A percentile compares a stretch with the other conserved stretches of the same genome.
phyloP scores from a whole-genome alignment of 1,284 basidiomycete genomes.

The Ustilago curta region DNA sequence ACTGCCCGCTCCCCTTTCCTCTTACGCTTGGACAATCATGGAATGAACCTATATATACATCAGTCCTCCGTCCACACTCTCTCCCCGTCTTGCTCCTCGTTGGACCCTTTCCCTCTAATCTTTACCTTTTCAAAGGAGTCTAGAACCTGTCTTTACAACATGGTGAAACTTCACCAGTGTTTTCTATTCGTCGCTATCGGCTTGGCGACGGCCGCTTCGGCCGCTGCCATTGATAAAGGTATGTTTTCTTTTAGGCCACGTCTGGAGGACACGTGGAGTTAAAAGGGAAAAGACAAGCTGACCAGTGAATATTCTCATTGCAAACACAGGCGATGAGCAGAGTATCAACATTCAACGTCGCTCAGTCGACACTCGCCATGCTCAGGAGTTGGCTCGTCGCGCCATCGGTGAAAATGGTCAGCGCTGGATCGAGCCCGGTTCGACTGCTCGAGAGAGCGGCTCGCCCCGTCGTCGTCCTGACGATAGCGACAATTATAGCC shows the following conservation, averaged over 20 bases:
- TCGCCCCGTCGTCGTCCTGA: too few relatives aligned
- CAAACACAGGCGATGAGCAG: not conserved
- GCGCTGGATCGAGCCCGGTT: not conserved
- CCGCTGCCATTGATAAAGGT: slow-evolving; percentile 10
- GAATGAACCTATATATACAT: too few relatives aligned
- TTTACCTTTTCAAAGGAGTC: not conserved
- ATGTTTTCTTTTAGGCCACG: not conserved
- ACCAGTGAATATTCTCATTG: not conserved
- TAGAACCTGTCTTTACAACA: slow-evolving; percentile 4
- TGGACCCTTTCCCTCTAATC: not conserved
- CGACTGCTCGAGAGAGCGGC: too few relatives aligned
- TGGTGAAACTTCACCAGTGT: slow-evolving; percentile 15
- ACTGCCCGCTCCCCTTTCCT: too few relatives aligned
- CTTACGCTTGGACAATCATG: too few relatives aligned
- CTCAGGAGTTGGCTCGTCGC: not conserved
- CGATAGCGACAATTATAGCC: too few relatives aligned
- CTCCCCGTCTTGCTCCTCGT: too few relatives aligned
- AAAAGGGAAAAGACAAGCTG: not conserved
- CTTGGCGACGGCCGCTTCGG: slow-evolving; percentile 7
- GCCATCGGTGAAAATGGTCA: not conserved
- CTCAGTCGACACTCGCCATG: not conserved
- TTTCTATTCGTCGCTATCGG: slow-evolving; percentile 15
- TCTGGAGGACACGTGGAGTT: too few relatives aligned
- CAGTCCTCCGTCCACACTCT: too few relatives aligned
- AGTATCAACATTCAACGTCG: not conserved